phyloP scores from a whole-genome alignment of 345 rosid genomes.

The Linum trigynum region DNA sequence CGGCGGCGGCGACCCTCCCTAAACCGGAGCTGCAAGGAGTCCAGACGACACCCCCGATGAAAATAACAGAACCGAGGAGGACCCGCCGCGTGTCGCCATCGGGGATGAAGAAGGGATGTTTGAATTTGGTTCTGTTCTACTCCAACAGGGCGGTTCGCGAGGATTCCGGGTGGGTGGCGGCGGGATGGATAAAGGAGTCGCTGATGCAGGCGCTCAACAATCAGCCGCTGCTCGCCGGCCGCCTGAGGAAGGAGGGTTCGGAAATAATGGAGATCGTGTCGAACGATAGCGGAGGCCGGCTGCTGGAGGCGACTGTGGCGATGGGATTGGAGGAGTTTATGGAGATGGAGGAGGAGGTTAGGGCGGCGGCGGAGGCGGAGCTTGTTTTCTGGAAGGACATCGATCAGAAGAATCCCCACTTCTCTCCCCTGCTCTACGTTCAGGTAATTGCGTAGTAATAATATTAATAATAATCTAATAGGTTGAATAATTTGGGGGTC shows the following conservation, averaged over 20 bases:
- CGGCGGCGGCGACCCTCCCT: neutral
- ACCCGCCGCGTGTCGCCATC: constrained; percentile 23
- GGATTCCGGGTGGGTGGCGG: constrained; percentile 48
- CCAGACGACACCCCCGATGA: constrained; percentile 41
- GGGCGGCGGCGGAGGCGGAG: constrained; percentile 37
- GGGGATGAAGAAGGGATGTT: constrained; percentile 22
- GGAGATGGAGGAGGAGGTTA: constrained; percentile 20
- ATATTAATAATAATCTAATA: too few relatives aligned
- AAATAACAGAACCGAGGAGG: constrained; percentile 41
- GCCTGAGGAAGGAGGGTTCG: constrained; percentile 24
- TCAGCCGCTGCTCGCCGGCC: constrained; percentile 52
- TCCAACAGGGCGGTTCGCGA: constrained; percentile 21
- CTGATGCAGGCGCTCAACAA: constrained; percentile 43
- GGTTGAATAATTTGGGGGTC: too few relatives aligned
- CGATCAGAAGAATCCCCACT: constrained; percentile 56
- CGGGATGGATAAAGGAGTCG: constrained; percentile 78
- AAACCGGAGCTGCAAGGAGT: constrained; percentile 34
- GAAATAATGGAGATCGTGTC: constrained; percentile 51
- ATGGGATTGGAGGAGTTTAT: constrained; percentile 44
- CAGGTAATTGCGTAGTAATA: constrained; percentile 32
- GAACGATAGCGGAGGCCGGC: constrained; percentile 61
- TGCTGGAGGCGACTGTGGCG: constrained; percentile 47
- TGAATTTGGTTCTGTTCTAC: constrained; percentile 46
- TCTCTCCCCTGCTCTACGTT: constrained; percentile 59
- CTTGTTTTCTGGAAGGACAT: constrained; percentile 70